Evolutionary conservation across 331 rosid species (phyloP).

Genomic region (Ulmus americana): DNA sequence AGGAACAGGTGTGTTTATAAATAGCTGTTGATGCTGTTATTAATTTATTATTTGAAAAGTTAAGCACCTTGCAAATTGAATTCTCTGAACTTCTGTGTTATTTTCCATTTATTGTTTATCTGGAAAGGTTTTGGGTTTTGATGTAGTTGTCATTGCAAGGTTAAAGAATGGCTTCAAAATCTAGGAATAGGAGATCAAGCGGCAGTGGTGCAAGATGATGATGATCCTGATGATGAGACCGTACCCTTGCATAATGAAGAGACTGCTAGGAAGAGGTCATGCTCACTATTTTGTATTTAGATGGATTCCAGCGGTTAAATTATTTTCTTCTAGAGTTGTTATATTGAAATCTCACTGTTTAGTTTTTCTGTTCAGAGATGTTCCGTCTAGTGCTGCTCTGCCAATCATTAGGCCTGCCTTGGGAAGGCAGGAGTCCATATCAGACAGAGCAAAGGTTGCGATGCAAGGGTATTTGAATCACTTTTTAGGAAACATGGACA

Average conservation of each 20-base stretch:
- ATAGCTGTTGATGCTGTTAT: slow-evolving; percentile 5
- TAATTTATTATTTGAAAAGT: background rate
- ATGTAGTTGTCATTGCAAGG: slow-evolving; percentile 73
- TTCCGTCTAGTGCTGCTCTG: slow-evolving; percentile 95
- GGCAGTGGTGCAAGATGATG: slow-evolving; percentile 67
- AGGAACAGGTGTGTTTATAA: slow-evolving; percentile 67
- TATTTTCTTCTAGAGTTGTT: background rate
- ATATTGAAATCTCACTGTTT: background rate
- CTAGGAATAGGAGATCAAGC: slow-evolving; percentile 96
- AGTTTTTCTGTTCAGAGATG: slow-evolving; percentile 68
- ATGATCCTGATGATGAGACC: slow-evolving; percentile 66
- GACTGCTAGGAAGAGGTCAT: slow-evolving; percentile 65
- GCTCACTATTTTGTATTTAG: slow-evolving; percentile 7
- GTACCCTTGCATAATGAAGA: slow-evolving; percentile 65
- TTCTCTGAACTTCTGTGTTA: slow-evolving; percentile 11
- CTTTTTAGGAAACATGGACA: slow-evolving; percentile 84
- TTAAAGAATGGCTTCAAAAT: slow-evolving; percentile 99
- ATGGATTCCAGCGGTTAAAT: slow-evolving; percentile 9
- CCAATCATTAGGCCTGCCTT: slow-evolving; percentile 94
- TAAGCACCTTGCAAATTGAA: background rate
- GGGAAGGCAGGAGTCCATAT: slow-evolving; percentile 81
- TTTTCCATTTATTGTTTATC: slow-evolving; percentile 37
- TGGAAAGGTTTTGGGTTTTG: slow-evolving; percentile 50
- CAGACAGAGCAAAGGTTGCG: slow-evolving; percentile 86
- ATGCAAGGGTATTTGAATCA: slow-evolving; percentile 98